Percentiles rank a stretch among this genome's conserved stretches.
phyloP scores from a whole-genome alignment of 148 eudicot genomes.

The Nepenthes gracilis region DNA sequence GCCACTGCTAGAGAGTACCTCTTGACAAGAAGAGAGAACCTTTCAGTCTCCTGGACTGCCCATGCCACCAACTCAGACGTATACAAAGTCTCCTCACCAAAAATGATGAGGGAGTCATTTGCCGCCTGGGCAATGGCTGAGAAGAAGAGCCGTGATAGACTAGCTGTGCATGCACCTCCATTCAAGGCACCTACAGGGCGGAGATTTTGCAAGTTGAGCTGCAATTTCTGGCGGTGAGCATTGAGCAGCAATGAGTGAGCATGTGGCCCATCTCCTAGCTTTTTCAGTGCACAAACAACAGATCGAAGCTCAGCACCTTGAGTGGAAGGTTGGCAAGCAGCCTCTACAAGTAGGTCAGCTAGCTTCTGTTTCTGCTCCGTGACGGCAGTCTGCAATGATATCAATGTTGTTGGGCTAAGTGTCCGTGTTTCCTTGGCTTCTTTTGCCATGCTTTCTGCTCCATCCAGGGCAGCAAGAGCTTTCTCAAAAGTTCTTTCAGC shows the following conservation, averaged over 20 bases:
- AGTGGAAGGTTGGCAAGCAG: constrained; percentile 64
- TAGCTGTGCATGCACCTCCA: constrained; percentile 33
- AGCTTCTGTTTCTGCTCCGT: constrained; percentile 49
- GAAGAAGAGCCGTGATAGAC: constrained; percentile 60
- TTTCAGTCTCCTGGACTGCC: constrained; percentile 63
- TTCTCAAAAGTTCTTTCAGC: constrained; percentile 80
- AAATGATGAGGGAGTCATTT: constrained; percentile 62
- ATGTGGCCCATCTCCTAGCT: constrained; percentile 80
- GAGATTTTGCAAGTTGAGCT: constrained; percentile 27
- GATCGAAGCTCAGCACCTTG: constrained; percentile 63
- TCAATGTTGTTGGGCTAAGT: constrained; percentile 24
- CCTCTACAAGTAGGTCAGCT: constrained; percentile 60
- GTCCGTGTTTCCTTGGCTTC: constrained; percentile 24
- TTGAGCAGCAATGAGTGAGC: constrained; percentile 64
- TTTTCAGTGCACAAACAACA: constrained; percentile 53
- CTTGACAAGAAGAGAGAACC: constrained; percentile 41
- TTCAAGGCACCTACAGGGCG: constrained; percentile 28
- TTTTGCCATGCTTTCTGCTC: constrained; percentile 46
- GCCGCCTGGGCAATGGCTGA: constrained; percentile 82
- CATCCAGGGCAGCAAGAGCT: constrained; percentile 50
- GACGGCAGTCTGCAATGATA: constrained; percentile 42
- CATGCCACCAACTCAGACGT: constrained; percentile 82
- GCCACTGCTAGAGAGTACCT: constrained; percentile 46
- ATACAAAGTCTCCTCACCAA: constrained; percentile 63
- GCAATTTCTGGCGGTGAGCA: constrained; percentile 53